Base-by-base conservation (phyloP, 2,329 filamentous ascomycete genomes). In the Periglandula ipomoeae region DNA sequence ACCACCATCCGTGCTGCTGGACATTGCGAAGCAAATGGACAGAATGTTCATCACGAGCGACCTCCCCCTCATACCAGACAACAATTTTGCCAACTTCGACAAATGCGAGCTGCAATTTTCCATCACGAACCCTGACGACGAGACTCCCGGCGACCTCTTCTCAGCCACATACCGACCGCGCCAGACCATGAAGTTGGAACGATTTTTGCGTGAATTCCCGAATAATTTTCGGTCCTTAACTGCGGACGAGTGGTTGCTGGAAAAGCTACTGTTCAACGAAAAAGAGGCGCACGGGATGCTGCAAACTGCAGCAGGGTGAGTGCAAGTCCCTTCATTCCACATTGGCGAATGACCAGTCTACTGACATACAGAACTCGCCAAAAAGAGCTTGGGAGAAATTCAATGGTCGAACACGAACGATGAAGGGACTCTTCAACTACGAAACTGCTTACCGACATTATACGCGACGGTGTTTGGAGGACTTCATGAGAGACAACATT, bases 381-480 rank as follows among this genome's bases (percentile, higher is more conserved):
- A 32, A 47, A n/a, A 76, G 75, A 6, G 71, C 74, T 6, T 81
- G 78, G 78, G 68, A 72, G 50, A 75, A 74, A 56, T 89, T 89
- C 63, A 85, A 86, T 54, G 74, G 76, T 44, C 74, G 82, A 4
- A 87, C 84, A 3, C 74, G 81, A 44, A 83, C 84, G 68, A 85
- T 87, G 74, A 87, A 87, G 59, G 84, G 84, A 0, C 68, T 87
- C 0, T 75, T 86, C 57, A 84, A 83, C 59, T 86, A 86, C 55
- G 74, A 80, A 58, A 71, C 69, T 3, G 80, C 81, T 3, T 86
- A 81, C 58, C 68, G 70, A 42, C 69, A 65, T 60, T 87, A 87
- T 56, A 84, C 82, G 2, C 66, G 69, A 9, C 61, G 67, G 3
- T 79, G 78, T 19, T 76, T 86, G 10, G 67, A 81, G 50, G 76